Conservation (phyloP, 2,329 filamentous ascomycete genomes). For the Botryotinia convoluta region DNA sequence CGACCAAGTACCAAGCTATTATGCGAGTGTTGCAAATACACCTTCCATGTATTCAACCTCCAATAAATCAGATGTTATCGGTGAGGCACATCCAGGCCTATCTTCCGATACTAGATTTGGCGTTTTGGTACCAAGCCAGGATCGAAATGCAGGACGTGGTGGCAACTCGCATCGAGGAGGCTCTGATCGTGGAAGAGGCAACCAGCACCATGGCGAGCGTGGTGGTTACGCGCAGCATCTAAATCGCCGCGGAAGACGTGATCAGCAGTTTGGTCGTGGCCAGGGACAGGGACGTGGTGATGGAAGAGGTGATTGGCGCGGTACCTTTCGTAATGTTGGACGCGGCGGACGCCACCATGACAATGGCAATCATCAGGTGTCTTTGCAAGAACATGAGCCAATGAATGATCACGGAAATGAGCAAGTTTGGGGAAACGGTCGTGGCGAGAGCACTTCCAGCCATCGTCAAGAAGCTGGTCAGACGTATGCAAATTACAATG, state of each 20-base stretch:
- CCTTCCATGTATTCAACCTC: slow-evolving; percentile 4
- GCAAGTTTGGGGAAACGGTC: not conserved
- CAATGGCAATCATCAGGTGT: not conserved
- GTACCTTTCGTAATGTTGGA: not conserved
- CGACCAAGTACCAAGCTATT: slow-evolving; percentile 3
- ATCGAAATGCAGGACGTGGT: not conserved
- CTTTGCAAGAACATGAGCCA: not conserved
- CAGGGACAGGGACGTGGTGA: not conserved
- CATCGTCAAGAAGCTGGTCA: not conserved
- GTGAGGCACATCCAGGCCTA: slow-evolving; percentile 14
- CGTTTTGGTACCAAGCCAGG: not conserved
- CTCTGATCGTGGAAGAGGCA: not conserved
- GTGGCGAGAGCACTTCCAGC: not conserved
- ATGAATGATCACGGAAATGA: not conserved
- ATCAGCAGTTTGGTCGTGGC: not conserved
- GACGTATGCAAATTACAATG: not conserved
- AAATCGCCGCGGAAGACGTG: slow-evolving; percentile 6
- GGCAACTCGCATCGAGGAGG: not conserved
- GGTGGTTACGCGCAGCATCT: not conserved
- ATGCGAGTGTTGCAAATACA: slow-evolving; percentile 9
- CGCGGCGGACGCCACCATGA: not conserved
- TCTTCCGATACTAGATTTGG: slow-evolving; percentile 17
- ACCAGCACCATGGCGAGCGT: not conserved
- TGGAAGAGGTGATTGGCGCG: not conserved
- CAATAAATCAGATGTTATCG: slow-evolving; percentile 3